These are phyloP conservation scores for Fusarium mangiferae DNA, from an alignment of 2,329 filamentous ascomycete species.

Conservation along the genomic window DNA sequence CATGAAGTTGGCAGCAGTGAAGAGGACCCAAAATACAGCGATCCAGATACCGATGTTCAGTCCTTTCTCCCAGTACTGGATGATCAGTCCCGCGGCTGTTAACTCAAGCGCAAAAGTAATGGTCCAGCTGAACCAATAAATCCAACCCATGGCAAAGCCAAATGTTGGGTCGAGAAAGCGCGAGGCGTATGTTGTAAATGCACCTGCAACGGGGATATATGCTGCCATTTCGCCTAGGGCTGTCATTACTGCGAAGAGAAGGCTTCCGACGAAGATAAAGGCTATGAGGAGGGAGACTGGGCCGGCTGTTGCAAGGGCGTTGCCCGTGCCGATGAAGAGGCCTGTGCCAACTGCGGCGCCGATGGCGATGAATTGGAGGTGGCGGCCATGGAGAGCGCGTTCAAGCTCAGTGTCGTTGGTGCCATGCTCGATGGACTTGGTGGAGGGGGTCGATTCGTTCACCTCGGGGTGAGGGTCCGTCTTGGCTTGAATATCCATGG, in stretches of 20 bases:
- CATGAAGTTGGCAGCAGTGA: conserved; percentile 66
- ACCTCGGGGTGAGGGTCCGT: not conserved
- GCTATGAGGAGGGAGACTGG: conserved; percentile 25
- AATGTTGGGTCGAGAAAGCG: conserved; percentile 66
- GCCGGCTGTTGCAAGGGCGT: conserved; percentile 13
- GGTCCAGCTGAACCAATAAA: conserved; percentile 71
- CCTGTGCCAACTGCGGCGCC: conserved; percentile 70
- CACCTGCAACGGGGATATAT: conserved; percentile 65
- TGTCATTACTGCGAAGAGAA: conserved; percentile 25
- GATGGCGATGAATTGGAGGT: conserved; percentile 66
- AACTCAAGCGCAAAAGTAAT: conserved; percentile 68
- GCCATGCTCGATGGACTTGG: conserved; percentile 46
- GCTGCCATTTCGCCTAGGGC: conserved; percentile 64
- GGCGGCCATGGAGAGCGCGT: conserved; percentile 68
- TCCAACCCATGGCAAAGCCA: conserved; percentile 68
- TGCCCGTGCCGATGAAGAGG: conserved; percentile 61
- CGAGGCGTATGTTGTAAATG: conserved; percentile 61
- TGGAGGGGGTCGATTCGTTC: conserved; percentile 10
- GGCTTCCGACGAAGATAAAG: conserved; percentile 20
- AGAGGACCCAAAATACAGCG: conserved; percentile 64
- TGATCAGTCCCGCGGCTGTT: conserved; percentile 66
- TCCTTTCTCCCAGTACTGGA: conserved; percentile 68
- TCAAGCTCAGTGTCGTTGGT: conserved; percentile 60
- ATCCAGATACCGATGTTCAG: conserved; percentile 69
- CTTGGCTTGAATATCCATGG: conserved; percentile 26